phyloP scores from a whole-genome alignment of 192 early-diverging fungal species.

The Geranomyces variabilis region DNA sequence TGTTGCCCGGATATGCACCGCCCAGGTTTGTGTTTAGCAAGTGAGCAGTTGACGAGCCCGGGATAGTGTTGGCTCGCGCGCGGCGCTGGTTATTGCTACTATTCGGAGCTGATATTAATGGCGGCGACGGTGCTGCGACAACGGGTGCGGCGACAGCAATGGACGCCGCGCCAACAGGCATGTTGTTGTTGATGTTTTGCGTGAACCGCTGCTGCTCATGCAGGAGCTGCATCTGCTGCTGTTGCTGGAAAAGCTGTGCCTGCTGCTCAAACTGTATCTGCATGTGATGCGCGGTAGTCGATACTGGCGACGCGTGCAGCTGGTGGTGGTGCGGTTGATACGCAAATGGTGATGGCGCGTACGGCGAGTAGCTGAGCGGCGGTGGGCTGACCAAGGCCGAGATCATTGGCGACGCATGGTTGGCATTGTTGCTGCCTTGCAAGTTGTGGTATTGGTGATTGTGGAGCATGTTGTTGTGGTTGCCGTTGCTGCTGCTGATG shows the following conservation, averaged over 20 bases:
- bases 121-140: neutral
- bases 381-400: neutral
- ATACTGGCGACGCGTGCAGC: neutral
- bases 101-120: neutral
- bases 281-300: neutral
- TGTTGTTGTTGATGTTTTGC: too few relatives aligned
- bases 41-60: constrained; percentile 9
- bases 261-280: constrained; percentile 12
- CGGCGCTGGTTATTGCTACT: too few relatives aligned
- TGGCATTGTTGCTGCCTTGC: too few relatives aligned
- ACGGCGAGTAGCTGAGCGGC: neutral
- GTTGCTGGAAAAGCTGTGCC: neutral
- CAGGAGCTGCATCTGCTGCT: neutral
- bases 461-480: neutral
- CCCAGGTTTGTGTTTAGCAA: neutral
- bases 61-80: constrained; percentile 1
- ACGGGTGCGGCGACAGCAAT: neutral
- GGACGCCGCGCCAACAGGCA: neutral
- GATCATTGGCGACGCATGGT: neutral
- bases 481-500: neutral
- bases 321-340: neutral
- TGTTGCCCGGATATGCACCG: neutral
- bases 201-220: constrained; percentile 13
- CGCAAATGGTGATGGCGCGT: neutral
- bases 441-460: too few relatives aligned